These are phyloP conservation scores for Candida morakotiae DNA, from an alignment of 805 yeast genomes.

Conservation along the genomic window DNA sequence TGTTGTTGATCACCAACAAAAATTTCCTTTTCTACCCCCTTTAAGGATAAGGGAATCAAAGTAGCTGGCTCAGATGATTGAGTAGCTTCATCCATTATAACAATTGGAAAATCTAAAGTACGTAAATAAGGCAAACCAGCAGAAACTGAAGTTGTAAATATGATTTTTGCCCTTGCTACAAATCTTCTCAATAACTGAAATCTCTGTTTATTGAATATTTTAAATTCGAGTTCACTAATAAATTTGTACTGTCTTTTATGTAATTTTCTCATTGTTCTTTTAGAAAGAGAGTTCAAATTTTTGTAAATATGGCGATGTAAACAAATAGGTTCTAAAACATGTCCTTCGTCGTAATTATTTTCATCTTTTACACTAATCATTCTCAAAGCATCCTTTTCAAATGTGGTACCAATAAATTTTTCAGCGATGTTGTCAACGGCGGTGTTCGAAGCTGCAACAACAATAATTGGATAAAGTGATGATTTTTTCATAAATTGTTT, in stretches of 20 bases:
- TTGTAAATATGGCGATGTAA: too few species aligned
- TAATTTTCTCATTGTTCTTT: too few species aligned
- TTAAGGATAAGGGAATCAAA: conserved; percentile 64
- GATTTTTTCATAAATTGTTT: conserved; percentile 52
- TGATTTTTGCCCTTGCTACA: conserved; percentile 62
- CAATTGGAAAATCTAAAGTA: conserved; percentile 54
- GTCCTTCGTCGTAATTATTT: conserved; percentile 50
- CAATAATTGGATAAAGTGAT: conserved; percentile 56
- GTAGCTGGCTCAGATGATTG: conserved; percentile 74
- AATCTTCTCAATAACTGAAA: conserved; percentile 12
- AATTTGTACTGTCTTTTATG: too few species aligned
- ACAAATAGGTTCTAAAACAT: conserved; percentile 55
- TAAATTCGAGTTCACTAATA: too few species aligned
- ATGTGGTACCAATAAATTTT: conserved; percentile 48
- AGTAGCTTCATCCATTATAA: conserved; percentile 76
- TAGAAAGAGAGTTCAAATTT: too few species aligned
- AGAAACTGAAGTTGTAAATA: conserved; percentile 68
- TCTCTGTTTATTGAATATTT: conserved; percentile 14
- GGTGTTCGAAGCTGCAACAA: conserved; percentile 71
- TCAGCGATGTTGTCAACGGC: conserved; percentile 76
- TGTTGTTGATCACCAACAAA: conserved; percentile 78
- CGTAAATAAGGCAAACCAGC: conserved; percentile 66
- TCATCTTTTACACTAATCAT: conserved; percentile 58
- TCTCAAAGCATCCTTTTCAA: conserved; percentile 46
- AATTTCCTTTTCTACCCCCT: conserved; percentile 61